Base-by-base conservation (phyloP, 345 rosid species). In the Dovyalis caffra region DNA sequence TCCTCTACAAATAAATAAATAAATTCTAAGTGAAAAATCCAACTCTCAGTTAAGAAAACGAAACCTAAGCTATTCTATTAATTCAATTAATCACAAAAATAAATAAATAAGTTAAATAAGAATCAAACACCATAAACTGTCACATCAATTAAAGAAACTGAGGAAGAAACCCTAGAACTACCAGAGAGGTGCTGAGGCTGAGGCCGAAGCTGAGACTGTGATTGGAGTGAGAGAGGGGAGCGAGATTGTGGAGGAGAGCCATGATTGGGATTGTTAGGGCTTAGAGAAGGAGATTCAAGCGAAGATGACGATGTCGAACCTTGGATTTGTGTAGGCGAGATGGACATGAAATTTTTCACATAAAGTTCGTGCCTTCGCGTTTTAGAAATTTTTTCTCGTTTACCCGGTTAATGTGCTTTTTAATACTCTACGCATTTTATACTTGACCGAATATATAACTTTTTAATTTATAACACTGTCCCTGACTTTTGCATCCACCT, bases 301-400 rank as follows among this genome's bases (percentile, higher is more conserved):
- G 82, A 66, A 35, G 97, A 73, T 45, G 90, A 86, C 66, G 94
- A 83, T 8, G 68, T 77, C 82, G 84, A 81, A 81, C 88, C 90
- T 88, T 84, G 86, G 34, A 83, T 68, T 68, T 86, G 84, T 70
- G 91, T 53, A 85, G 95, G 94, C 92, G 85, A 90, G 95, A 92
- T 91, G 99, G 97, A 92, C 99, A 92, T 95, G 94, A 95, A 95
- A 89, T 34, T 79, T 64, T 64, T 4, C 11, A 43, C 47, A 4
- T 43, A 16, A 43, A 43, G 47, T 14, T 43, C 3, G 11, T 43
- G 47, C 47, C 47, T 43, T 2, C 2, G 47, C 47, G 47, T 10
- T 40, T 40, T 40, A 40, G 47, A 40, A 40, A 10, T 12, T 12
- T 40, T 14, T 43, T 43, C 47, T 14, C 1, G 16, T 12, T 12